Base-by-base conservation (phyloP, 1,284 basidiomycete genomes). In the Rhodotorula sp. region DNA sequence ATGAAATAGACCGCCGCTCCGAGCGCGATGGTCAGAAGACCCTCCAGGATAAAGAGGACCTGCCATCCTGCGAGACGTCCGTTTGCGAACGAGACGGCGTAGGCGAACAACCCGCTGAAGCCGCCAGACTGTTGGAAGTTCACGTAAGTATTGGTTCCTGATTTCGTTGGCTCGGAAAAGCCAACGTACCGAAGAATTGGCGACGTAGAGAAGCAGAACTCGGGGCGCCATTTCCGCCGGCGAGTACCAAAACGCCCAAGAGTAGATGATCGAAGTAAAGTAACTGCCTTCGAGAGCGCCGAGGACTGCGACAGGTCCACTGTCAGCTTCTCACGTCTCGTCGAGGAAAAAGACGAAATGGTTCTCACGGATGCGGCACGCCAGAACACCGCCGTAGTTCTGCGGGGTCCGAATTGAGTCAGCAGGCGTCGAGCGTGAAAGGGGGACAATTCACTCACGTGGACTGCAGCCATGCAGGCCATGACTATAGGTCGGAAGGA, bases 1-100 rank as follows among this genome's bases (percentile, higher is more conserved):
- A 68, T 23, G 39, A 64, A 64, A 12, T 5, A 64, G 49, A 64
- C 58, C 20, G 57, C 67, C 8, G 64, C 26, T 21, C 67, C 67
- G 48, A 68, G 49, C 2, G 15, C 23, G 21, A 68, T 39, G 6
- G 67, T 68, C 7, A 68, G 10, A 8, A 68, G 49, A 1, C 67
- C 67, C n/a, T 68, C 67, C 16, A 63, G 26, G 47, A 68, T 68
- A 48, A 68, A 68, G 20, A 68, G 57, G 18, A 58, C 43, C 43
- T 62, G 56, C 66, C 67, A 68, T 39, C 67, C 67, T 26, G 29
- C n/a, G 21, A 68, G 26, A 14, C 20, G 54, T 15, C n/a, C 26
- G 58, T 68, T 54, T 2, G 57, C 29, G 51, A 64, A 68, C 3
- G 47, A 52, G 21, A 68, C 43, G 12, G 48, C 67, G 51, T 68